Base-by-base conservation (phyloP, 1,284 basidiomycete species). In the Xerocomus nothofagi region DNA sequence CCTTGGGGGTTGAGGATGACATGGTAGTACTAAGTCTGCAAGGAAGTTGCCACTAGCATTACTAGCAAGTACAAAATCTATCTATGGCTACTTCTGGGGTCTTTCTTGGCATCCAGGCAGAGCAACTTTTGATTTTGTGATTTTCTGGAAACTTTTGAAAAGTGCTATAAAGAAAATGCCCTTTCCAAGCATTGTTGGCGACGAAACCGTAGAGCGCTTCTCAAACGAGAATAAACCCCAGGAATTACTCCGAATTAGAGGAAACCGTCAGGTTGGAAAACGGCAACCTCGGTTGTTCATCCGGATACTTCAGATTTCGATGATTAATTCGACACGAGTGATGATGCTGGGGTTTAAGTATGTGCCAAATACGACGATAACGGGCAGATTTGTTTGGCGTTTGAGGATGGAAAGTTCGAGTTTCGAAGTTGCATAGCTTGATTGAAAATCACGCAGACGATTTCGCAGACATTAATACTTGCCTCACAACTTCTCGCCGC, bases 351-450 rank as follows among this genome's bases (percentile, higher is more conserved):
- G 20, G n/a, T n/a, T n/a, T n/a, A n/a, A 21, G 20, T 30, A 40
- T 14, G 30, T 33, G 41, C 27, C 33, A 21, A 24, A 36, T 27
- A 27, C 15, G 18, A 24, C 24, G 32, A 43, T 33, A 0, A 14
- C 18, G 24, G 24, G 15, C 26, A 34, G 27, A 17, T 38, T 14
- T 20, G 44, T 10, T 41, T 47, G 57, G 51, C 37, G 47, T 61
- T 62, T 62, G 47, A 61, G n/a, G 32, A 15, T 15, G 12, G 3
- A 39, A 26, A 17, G 18, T 43, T 38, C 26, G 43, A 29, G 31
- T 30, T 18, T 23, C 24, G 24, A 7, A 27, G 24, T 17, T 24
- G 43, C 41, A 26, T 24, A 18, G 20, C n/a, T 39, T 14, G 34
- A 34, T 32, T 43, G 6, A 39, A 12, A 39, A 31, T 20, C 29